Evolutionary conservation across 805 yeast species (phyloP), one percentile per base, ranked within the genome.

Genomic region (Isabelozyma pseudorhagii): DNA sequence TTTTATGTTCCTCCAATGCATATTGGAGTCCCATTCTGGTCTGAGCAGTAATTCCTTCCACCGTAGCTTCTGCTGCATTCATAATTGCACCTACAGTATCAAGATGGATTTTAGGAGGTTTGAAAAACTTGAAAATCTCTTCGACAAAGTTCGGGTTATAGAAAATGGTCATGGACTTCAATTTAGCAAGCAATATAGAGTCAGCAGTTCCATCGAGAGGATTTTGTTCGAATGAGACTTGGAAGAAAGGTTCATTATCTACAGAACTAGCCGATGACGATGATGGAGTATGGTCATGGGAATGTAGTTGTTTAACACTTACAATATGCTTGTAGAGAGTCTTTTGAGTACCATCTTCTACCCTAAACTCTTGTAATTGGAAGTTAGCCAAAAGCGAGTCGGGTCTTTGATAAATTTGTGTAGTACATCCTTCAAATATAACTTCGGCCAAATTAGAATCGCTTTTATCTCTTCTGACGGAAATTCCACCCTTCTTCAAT

Each of bases 61-160:
- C 87, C 0, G 97, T 92, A 0, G 92, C 89, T 53, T 92, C 97
- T 0, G 99, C 99, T 1, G 97, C 98, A 65, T 82, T 85, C 82
- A 94, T 82, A 25, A 96, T 81, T 8, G 94, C 94, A 38, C 91
- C 93, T 18, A 94, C 83, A 0, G 97, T 91, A 60, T 92, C 96
- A 49, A 84, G 74, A 58, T 92, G 96, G 27, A 83, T 83, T 51
- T 83, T 83, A 17, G 97, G 97, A 1, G 97, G 97, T 44, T 80
- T 83, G 74, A 94, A 94, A 60, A 96, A 93, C 50, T 66, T 69
- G 13, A 80, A 77, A 45, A 94, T 75, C 50, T 83, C 87, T 57
- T 91, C 94, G 29, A 93, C 75, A 56, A 94, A 88, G 42, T 75
- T 78, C n/a, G 89, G 87, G 65, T 93, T 92, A 66, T 94, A 93